Percentiles rank a stretch among this genome's conserved stretches.
phyloP scores from a whole-genome alignment of 176 grass and related monocot species.

The Phoenix dactylifera region DNA sequence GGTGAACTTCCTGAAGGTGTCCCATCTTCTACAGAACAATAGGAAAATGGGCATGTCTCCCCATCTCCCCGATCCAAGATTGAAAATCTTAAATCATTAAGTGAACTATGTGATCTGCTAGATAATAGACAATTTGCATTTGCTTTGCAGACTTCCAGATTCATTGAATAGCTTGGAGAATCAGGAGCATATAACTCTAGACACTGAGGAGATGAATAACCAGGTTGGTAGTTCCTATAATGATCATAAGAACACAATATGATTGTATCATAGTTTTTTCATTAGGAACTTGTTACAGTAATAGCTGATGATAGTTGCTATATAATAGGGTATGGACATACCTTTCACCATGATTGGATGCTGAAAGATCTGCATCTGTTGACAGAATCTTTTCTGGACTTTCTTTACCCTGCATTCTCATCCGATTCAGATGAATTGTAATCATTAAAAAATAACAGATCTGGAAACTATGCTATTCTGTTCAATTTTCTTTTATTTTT shows the following conservation, averaged over 20 bases:
- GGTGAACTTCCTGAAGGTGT: constrained; percentile 40
- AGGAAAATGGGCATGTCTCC: constrained; percentile 26
- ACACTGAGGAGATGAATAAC: constrained; percentile 44
- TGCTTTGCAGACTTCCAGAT: constrained; percentile 12
- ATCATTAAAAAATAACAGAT: not conserved
- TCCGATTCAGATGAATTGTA: constrained; percentile 14
- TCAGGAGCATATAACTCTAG: constrained; percentile 47
- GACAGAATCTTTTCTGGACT: constrained; percentile 52
- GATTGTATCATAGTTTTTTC: no score
- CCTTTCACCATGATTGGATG: constrained; percentile 64
- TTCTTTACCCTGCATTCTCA: constrained; percentile 26
- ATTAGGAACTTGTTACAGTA: no score
- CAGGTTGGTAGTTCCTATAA: constrained; percentile 48
- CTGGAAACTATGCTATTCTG: not conserved
- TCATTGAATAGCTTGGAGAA: constrained; percentile 28
- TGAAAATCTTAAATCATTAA: constrained; percentile 46
- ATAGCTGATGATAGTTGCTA: no score
- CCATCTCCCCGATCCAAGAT: constrained; percentile 42
- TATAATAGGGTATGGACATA: constrained; percentile 18
- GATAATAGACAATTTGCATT: constrained; percentile 38
- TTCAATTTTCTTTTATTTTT: no score
- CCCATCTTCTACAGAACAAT: constrained; percentile 29
- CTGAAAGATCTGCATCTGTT: constrained; percentile 43
- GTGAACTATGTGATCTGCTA: constrained; percentile 47
- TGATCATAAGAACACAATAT: not conserved